Conservation (phyloP, 2,329 filamentous ascomycete genomes). For the Neonectria ditissima region DNA sequence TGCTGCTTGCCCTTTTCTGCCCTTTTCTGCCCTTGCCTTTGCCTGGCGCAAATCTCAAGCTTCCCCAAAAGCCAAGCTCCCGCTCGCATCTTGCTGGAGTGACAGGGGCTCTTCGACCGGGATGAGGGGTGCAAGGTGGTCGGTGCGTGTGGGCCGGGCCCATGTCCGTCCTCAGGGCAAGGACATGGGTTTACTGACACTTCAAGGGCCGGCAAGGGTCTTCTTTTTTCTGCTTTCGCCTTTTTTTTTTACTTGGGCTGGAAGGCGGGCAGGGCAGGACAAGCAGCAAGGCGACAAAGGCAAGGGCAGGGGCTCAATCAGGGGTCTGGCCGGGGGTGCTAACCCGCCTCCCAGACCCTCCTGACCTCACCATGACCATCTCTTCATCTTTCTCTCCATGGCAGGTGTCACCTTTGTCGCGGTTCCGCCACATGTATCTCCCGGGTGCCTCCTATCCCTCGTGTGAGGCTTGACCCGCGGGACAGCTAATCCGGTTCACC, state of each 20-base stretch:
- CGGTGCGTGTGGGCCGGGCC: conserved; percentile 8
- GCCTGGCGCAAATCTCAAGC: conserved; percentile 29
- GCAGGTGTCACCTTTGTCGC: background rate
- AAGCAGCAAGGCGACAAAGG: background rate
- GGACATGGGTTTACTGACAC: background rate
- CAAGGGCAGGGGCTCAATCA: background rate
- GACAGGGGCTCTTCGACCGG: conserved; percentile 20
- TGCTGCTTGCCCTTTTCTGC: conserved; percentile 1
- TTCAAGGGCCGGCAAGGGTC: background rate
- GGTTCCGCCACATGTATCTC: background rate
- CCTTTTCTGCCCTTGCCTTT: conserved; percentile 5
- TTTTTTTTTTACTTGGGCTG: background rate
- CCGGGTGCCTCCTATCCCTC: background rate
- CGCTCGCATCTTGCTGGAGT: conserved; percentile 28
- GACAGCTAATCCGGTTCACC: background rate
- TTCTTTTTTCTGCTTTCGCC: background rate
- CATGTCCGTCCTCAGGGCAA: background rate
- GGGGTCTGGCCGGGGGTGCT: too few relatives aligned
- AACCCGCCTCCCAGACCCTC: background rate
- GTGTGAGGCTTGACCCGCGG: background rate
- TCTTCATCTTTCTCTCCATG: background rate
- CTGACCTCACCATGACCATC: background rate
- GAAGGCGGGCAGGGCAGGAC: background rate
- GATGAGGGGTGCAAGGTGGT: background rate
- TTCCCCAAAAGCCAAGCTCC: conserved; percentile 19